Percentiles rank a stretch among this genome's conserved stretches.
These are phyloP conservation scores for Nothophoma quercina DNA, from an alignment of 2,329 filamentous ascomycete genomes.

Conservation along the genomic window DNA sequence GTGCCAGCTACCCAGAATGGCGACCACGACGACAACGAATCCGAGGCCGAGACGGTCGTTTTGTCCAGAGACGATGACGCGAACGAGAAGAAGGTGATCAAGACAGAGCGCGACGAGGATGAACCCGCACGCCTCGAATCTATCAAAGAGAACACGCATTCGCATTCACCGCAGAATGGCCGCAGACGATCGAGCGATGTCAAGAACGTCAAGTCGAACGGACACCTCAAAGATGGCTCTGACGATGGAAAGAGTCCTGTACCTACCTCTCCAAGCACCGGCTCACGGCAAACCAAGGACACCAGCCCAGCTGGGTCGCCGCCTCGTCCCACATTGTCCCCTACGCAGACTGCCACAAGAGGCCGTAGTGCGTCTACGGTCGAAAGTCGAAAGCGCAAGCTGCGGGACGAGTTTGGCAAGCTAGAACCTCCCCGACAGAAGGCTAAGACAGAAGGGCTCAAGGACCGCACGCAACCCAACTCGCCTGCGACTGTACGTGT, in stretches of 20 bases:
- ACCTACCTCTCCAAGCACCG: constrained; percentile 47
- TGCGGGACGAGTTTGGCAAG: constrained; percentile 45
- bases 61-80: constrained; percentile 52
- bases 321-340: constrained; percentile 35
- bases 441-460: constrained; percentile 47
- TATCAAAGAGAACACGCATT: constrained; percentile 39
- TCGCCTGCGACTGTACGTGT: constrained; percentile 41
- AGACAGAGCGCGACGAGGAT: constrained; percentile 48
- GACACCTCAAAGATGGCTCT: constrained; percentile 35
- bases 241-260: constrained; percentile 44
- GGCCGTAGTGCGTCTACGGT: constrained; percentile 49
- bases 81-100: constrained; percentile 50
- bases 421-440: constrained; percentile 52
- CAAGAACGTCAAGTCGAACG: constrained; percentile 37
- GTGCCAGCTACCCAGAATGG: constrained; percentile 32
- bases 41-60: constrained; percentile 60
- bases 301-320: constrained; percentile 44
- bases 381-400: constrained; percentile 52
- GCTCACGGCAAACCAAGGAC: constrained; percentile 45
- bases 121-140: constrained; percentile 31
- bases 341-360: constrained; percentile 35
- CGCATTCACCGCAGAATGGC: constrained; percentile 39
- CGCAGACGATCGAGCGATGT: constrained; percentile 33
- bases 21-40: constrained; percentile 52
- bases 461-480: constrained; percentile 41